Evolutionary conservation across 192 early-diverging fungal genomes (phyloP), one percentile per base, ranked within the genome.

Genomic region (Backusella parvicylindrica): DNA sequence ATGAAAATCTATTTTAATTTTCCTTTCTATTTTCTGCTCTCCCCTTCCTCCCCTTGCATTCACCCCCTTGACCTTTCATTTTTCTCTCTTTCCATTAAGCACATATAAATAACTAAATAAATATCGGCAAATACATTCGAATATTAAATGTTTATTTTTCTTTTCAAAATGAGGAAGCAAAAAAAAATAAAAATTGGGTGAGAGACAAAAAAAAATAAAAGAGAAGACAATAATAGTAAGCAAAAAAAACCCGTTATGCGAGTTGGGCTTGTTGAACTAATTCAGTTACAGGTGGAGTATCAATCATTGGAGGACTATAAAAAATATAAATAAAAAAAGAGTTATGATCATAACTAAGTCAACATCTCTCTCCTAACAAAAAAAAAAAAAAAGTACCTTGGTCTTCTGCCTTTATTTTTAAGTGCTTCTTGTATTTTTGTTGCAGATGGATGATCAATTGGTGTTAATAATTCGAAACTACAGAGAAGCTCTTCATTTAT

Each of bases 401-500:
- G 71, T 37, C 71, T 32, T 28, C 71, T 33, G 30, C 70, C 70
- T 64, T 64, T 63, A 26, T 64, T 72, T 49, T 71, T 72, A 30
- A 41, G 36, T 15, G 71, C 53, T 41, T 64, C 70, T 67, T 47
- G 41, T 30, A 50, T 21, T 68, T 68, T 68, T 8, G 38, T 28
- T 38, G 49, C 53, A 37, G 72, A 47, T 18, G 78, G 78, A 64
- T 79, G 73, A 26, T 74, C 68, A 18, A 68, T 68, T 32, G 79
- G 79, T 12, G 74, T 72, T 28, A 75, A 49, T 23, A 80, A 84
- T 77, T 94, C 90, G 82, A 95, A 95, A 30, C 90, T 92, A 77
- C 93, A 95, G 87, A 95, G 88, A 60, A 95, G 74, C 16, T 90
- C 91, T 50, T 95, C 92, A 71, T 93, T 89, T 15, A 95, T 92